Conservation (phyloP, 495 filamentous ascomycete genomes). For the Penicillium simplicissimum region DNA sequence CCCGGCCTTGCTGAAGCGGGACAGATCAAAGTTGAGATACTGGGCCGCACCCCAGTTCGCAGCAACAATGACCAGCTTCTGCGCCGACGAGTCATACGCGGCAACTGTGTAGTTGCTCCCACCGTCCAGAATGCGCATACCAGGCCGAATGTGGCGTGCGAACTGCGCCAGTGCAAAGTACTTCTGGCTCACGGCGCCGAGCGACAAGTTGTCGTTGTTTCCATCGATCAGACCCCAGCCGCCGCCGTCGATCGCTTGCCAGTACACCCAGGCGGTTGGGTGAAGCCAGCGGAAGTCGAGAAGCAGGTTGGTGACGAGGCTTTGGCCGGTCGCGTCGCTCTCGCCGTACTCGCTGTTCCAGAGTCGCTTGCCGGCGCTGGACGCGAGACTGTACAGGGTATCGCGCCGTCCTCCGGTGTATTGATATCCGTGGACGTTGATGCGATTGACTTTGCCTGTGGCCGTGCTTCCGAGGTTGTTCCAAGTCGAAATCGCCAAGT, state of each 20-base stretch:
- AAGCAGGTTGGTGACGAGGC: constrained; percentile 7
- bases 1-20: constrained; percentile 7
- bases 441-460: constrained; percentile 7
- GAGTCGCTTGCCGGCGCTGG: constrained; percentile 10
- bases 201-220: constrained; percentile 5
- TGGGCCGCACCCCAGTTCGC: constrained; percentile 16
- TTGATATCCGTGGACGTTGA: constrained; percentile 18
- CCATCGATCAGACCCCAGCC: constrained; percentile 18
- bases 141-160: constrained; percentile 18
- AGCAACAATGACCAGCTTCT: constrained; percentile 17
- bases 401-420: constrained; percentile 9
- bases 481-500: constrained; percentile 12
- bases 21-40: constrained; percentile 16
- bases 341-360: constrained; percentile 21
- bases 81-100: constrained; percentile 8
- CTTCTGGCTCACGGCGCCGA: constrained; percentile 11
- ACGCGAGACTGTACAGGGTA: constrained; percentile 9
- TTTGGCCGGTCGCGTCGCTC: constrained; percentile 11
- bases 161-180: constrained; percentile 19
- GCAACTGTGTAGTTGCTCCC: constrained; percentile 11
- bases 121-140: constrained; percentile 14
- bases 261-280: constrained; percentile 19
- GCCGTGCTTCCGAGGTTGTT: constrained; percentile 12
- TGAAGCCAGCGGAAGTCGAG: constrained; percentile 10
- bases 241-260: constrained; percentile 13